Evolutionary conservation across 148 eudicot species (phyloP), one percentile per base, ranked within the genome.

Genomic region (Talinum fruticosum): DNA sequence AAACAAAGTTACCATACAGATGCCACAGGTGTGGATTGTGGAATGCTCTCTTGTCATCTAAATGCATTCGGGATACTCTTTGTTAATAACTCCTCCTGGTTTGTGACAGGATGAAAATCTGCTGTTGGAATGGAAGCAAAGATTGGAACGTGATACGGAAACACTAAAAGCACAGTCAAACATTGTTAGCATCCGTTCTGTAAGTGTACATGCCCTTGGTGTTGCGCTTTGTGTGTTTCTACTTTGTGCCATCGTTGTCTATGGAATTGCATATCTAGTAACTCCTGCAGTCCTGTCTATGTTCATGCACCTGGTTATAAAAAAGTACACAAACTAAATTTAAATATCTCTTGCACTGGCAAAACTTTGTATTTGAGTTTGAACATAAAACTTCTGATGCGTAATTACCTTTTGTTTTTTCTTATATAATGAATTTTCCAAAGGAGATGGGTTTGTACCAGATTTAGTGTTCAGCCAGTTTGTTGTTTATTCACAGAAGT

Each of bases 141-240:
- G 88, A 83, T 84, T 96, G 89, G 98, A 96, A 75, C 92, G 91
- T 47, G 99, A 96, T 83, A 83, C 82, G 44, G 99, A 91, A 82
- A 96, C 97, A 30, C 75, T 93, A 76, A 91, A 90, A 73, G 91
- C 93, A 19, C 95, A 90, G 67, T 87, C 97, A 70, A 96, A 96
- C 69, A 79, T 84, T 62, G 80, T 69, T 70, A 88, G 85, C 85
- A 85, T 96, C 74, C 93, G 88, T 79, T 80, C 92, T 67, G 99
- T 96, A 81, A 85, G 98, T 74, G 53, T 71, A 14, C 36, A 28
- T 72, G 74, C 18, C 74, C 74, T 72, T 72, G 74, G 53, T 18
- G 32, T 29, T 72, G 59, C 13, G 10, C 74, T 72, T 44, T 41
- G 15, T 28, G n/a, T 69, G 28, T 41, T 51, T 51, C 23, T 51